Percentiles rank a stretch among this genome's conserved stretches.
These are phyloP conservation scores for Strigomonas oncopelti DNA, from an alignment of 208 protist species.

Conservation along the genomic window DNA sequence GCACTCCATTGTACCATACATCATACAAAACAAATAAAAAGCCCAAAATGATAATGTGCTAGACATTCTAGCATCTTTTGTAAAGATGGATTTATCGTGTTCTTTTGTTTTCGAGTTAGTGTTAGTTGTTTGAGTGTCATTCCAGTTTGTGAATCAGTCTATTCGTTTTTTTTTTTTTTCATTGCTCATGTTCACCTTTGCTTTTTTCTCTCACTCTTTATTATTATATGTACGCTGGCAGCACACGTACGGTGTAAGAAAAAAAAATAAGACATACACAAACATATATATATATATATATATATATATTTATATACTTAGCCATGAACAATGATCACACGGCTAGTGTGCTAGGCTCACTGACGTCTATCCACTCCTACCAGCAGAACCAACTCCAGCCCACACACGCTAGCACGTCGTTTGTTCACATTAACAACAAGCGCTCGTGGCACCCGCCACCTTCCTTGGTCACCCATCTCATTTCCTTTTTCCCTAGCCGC, in stretches of 20 bases:
- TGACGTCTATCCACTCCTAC: conserved; percentile 18
- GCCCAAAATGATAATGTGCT: no score
- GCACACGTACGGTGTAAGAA: not conserved
- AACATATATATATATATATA: not conserved
- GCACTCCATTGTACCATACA: no score
- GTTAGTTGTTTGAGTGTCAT: no score
- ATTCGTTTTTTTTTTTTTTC: not conserved
- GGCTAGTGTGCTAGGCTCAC: not conserved
- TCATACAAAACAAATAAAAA: no score
- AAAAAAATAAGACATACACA: conserved; percentile 17
- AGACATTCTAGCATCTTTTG: no score
- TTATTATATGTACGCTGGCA: not conserved
- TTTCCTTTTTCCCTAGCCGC: conserved; percentile 32
- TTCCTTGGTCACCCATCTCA: conserved; percentile 25
- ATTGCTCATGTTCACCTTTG: not conserved
- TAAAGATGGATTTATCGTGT: no score
- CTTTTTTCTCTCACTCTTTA: not conserved
- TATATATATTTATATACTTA: not conserved
- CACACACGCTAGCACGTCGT: conserved; percentile 24
- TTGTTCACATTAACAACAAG: conserved; percentile 42
- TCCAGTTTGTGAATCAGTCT: no score
- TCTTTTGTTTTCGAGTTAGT: no score
- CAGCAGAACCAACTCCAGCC: conserved; percentile 1
- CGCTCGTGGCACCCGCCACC: conserved; percentile 37
- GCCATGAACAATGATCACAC: not conserved